Evolutionary conservation across 2,329 filamentous ascomycete genomes (phyloP).

Genomic region (Fusarium chlamydosporum): DNA sequence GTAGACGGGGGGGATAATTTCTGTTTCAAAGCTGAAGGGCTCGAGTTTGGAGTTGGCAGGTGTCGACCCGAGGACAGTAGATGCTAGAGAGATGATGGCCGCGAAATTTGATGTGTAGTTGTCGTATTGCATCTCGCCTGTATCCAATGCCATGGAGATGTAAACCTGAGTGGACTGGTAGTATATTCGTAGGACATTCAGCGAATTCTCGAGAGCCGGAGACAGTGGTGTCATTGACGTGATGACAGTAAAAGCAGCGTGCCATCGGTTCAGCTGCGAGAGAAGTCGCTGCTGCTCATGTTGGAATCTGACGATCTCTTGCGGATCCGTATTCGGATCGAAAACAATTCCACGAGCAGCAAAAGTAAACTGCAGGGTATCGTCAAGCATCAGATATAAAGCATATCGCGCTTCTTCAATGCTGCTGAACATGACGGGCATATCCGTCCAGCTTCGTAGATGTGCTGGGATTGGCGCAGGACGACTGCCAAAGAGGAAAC

Average conservation of each 20-base stretch:
- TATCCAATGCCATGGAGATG: conserved; percentile 52
- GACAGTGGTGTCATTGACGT: conserved; percentile 46
- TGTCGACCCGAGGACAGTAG: conserved; percentile 47
- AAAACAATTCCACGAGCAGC: conserved; percentile 49
- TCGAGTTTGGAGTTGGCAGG: conserved; percentile 31
- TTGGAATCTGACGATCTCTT: conserved; percentile 50
- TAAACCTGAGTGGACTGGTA: conserved; percentile 55
- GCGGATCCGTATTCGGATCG: conserved; percentile 42
- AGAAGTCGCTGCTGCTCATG: conserved; percentile 55
- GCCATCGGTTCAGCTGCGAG: conserved; percentile 50
- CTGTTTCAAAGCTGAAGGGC: conserved; percentile 60
- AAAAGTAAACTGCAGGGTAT: conserved; percentile 56
- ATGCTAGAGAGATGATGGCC: conserved; percentile 55
- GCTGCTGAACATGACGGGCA: conserved; percentile 55
- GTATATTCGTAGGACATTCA: conserved; percentile 57
- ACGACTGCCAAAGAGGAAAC: conserved; percentile 58
- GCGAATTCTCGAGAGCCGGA: conserved; percentile 15
- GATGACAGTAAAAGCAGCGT: conserved; percentile 52
- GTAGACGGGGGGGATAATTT: conserved; percentile 60
- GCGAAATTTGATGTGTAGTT: conserved; percentile 55
- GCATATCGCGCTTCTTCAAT: conserved; percentile 51
- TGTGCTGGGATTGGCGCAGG: conserved; percentile 56
- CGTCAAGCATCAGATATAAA: conserved; percentile 59
- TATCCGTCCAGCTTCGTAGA: conserved; percentile 52
- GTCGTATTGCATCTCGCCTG: conserved; percentile 56